A percentile compares a stretch with the other conserved stretches of the same genome.
Evolutionary conservation across 768 basidiomycete species (phyloP).

Genomic region (Boletus sp.): DNA sequence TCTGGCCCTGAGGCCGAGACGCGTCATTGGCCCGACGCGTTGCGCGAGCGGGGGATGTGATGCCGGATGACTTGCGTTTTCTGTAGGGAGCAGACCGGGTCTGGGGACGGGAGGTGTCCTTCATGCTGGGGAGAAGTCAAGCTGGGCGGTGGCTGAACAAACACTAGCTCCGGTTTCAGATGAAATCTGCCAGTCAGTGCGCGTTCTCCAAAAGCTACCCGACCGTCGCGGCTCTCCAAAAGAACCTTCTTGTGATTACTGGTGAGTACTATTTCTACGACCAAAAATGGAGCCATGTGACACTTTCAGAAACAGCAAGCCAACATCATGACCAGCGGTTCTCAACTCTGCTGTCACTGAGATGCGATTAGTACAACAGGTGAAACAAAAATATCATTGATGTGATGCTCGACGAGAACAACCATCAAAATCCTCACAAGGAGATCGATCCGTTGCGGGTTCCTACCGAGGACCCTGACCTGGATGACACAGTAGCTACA

Average conservation of each 20-base stretch:
- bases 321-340: too few species aligned
- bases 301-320: too few species aligned
- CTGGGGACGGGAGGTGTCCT: constrained; percentile 22
- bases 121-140: constrained; percentile 21
- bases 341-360: too few species aligned
- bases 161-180: constrained; percentile 1
- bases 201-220: constrained; percentile 4
- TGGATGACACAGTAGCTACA: too few species aligned
- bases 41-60: constrained; percentile 8
- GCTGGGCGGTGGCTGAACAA: constrained; percentile 17
- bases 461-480: too few species aligned
- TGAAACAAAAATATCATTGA: too few species aligned
- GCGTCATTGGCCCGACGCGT: constrained; percentile 14
- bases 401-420: too few species aligned
- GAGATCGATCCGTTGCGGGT: too few species aligned
- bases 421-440: too few species aligned
- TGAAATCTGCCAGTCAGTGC: neutral
- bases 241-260: neutral
- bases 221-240: constrained; percentile 7
- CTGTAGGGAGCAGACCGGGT: constrained; percentile 19
- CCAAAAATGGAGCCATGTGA: too few species aligned
- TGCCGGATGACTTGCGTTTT: constrained; percentile 8
- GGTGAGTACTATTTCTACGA: too few species aligned
- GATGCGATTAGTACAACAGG: too few species aligned
- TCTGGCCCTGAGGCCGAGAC: constrained; percentile 7